Conservation (phyloP, 805 yeast genomes). For the Pichia deserticola region DNA sequence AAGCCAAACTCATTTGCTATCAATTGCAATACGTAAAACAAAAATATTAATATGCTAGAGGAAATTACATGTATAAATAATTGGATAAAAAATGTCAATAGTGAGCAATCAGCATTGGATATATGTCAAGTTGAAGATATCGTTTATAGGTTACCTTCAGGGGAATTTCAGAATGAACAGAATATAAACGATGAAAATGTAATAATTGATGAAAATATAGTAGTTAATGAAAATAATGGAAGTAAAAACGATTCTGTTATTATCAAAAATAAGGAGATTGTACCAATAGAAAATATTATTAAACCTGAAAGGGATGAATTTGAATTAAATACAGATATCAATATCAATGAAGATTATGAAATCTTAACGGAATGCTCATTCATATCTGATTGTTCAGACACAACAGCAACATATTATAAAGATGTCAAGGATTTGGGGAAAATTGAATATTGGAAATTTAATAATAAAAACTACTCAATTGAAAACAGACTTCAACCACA, state of each 20-base stretch:
- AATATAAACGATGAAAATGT: neutral
- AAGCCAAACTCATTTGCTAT: too few species aligned
- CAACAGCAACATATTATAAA: neutral
- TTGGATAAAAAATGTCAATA: neutral
- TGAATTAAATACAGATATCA: neutral
- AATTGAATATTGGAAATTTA: slow-evolving; percentile 7
- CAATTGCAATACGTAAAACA: too few species aligned
- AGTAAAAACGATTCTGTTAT: too few species aligned
- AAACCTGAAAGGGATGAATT: neutral
- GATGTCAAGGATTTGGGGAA: neutral
- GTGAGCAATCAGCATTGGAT: neutral
- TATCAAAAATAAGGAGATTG: neutral
- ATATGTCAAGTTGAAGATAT: neutral
- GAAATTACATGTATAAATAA: neutral
- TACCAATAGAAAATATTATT: neutral
- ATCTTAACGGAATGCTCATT: too few species aligned
- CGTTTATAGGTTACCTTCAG: neutral
- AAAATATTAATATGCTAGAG: too few species aligned
- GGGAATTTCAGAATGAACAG: too few species aligned
- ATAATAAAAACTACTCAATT: neutral
- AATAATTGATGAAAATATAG: neutral
- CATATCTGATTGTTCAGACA: neutral
- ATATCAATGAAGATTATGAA: neutral
- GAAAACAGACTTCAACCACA: slow-evolving; percentile 13
- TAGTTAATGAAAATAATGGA: neutral